Evolutionary conservation across 306 rosid genomes (phyloP).

Genomic region (Trifolium dubium): DNA sequence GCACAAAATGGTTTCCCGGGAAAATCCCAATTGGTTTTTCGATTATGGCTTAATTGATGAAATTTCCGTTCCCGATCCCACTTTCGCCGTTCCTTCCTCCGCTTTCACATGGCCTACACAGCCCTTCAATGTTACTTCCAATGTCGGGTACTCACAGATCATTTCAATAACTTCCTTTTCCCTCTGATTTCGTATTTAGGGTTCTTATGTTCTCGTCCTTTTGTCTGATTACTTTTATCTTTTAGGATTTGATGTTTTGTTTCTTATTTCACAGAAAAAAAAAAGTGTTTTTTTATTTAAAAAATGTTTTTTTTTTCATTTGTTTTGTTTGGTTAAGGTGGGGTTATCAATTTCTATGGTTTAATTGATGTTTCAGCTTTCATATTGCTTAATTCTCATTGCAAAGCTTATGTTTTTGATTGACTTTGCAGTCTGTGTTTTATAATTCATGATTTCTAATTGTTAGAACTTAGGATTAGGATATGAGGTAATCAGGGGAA

Average conservation of each 20-base stretch:
- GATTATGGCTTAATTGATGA: constrained; percentile 84
- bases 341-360: constrained; percentile 26
- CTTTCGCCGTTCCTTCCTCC: constrained; percentile 57
- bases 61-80: constrained; percentile 61
- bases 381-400: constrained; percentile 14
- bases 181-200: too few species aligned
- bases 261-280: constrained; percentile 9
- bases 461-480: not conserved
- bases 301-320: too few species aligned
- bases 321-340: constrained; percentile 2
- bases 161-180: not conserved
- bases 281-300: not conserved
- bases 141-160: constrained; percentile 57
- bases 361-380: constrained; percentile 20
- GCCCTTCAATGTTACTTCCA: constrained; percentile 54
- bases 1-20: constrained; percentile 84
- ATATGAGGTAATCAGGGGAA: too few species aligned
- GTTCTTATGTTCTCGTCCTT: too few species aligned
- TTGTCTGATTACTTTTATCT: too few species aligned
- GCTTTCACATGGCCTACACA: constrained; percentile 62
- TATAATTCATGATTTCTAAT: not conserved
- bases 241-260: not conserved
- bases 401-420: not conserved
- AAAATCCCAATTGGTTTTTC: constrained; percentile 81
- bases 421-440: not conserved